phyloP scores from a whole-genome alignment of 371 early-diverging fungal genomes.

The Mucor saturninus region DNA sequence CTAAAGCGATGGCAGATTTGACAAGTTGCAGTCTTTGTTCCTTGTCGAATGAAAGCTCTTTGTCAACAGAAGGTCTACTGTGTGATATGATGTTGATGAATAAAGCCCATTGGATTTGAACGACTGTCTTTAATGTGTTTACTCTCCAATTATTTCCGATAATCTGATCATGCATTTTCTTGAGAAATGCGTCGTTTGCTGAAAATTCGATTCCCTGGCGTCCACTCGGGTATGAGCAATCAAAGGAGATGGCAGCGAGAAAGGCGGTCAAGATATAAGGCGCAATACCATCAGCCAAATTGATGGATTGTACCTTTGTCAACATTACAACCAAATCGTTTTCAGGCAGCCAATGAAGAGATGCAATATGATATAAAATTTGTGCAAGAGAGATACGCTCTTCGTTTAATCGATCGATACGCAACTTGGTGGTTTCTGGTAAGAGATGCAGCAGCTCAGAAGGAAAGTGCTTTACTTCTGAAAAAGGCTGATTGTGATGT shows the following conservation, averaged over 20 bases:
- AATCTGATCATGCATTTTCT: slow-evolving; percentile 21
- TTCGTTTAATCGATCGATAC: slow-evolving; percentile 21
- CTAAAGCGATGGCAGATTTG: slow-evolving; percentile 53
- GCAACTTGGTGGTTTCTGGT: slow-evolving; percentile 5
- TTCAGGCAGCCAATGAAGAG: slow-evolving; percentile 24
- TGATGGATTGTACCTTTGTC: slow-evolving; percentile 8
- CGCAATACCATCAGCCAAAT: slow-evolving; percentile 18
- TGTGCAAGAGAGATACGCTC: slow-evolving; percentile 28
- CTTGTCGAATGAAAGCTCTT: background rate
- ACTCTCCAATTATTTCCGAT: slow-evolving; percentile 21
- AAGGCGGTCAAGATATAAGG: slow-evolving; percentile 25
- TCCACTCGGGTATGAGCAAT: background rate
- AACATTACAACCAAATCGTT: slow-evolving; percentile 20
- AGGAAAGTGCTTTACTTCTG: background rate
- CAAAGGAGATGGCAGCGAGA: slow-evolving; percentile 22
- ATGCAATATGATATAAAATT: slow-evolving; percentile 27
- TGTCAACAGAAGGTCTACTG: background rate
- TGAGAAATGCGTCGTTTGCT: slow-evolving; percentile 5
- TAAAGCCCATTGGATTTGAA: slow-evolving; percentile 21
- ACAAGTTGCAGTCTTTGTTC: slow-evolving; percentile 38
- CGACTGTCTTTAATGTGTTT: slow-evolving; percentile 11
- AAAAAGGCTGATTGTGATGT: background rate
- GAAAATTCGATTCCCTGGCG: slow-evolving; percentile 1
- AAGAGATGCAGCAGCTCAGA: background rate
- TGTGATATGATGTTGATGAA: background rate